phyloP scores from a whole-genome alignment of 2,329 filamentous ascomycete species.

The Epichloe glyceriae region DNA sequence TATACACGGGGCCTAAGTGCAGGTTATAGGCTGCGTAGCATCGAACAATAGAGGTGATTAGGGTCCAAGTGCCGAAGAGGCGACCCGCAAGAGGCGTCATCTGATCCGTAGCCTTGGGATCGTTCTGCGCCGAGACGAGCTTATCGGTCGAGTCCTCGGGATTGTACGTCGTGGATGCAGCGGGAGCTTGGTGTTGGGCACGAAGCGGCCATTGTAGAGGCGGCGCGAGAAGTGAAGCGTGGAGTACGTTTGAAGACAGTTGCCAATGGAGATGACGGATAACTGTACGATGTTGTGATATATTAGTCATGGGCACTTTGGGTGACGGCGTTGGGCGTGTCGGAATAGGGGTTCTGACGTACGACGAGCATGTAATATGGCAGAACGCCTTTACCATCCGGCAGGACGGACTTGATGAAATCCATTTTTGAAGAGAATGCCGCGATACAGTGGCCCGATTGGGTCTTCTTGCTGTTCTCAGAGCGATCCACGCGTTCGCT shows the following conservation, averaged over 20 bases:
- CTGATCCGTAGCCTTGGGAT: constrained; percentile 38
- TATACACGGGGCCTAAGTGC: constrained; percentile 57
- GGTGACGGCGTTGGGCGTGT: constrained; percentile 2
- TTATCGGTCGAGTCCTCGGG: constrained; percentile 42
- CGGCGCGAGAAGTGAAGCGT: constrained; percentile 74
- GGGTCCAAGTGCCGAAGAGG: constrained; percentile 80
- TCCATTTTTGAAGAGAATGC: constrained; percentile 26
- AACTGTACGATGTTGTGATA: constrained; percentile 38
- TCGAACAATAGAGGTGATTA: constrained; percentile 63
- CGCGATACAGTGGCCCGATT: background rate
- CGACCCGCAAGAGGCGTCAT: constrained; percentile 65
- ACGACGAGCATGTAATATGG: constrained; percentile 48
- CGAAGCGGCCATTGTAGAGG: constrained; percentile 62
- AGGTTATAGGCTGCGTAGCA: constrained; percentile 79
- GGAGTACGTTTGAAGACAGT: constrained; percentile 71
- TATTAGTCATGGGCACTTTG: background rate
- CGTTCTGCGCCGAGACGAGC: constrained; percentile 31
- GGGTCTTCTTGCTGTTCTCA: background rate
- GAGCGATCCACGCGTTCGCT: background rate
- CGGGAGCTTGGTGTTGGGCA: constrained; percentile 34
- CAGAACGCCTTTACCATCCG: constrained; percentile 38
- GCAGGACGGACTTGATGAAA: constrained; percentile 29
- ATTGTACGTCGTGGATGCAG: constrained; percentile 28
- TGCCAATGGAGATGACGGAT: constrained; percentile 68
- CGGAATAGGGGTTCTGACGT: constrained; percentile 13